Base-by-base conservation (phyloP, 352 stramenopile genomes). In the Globisporangium irregulare region DNA sequence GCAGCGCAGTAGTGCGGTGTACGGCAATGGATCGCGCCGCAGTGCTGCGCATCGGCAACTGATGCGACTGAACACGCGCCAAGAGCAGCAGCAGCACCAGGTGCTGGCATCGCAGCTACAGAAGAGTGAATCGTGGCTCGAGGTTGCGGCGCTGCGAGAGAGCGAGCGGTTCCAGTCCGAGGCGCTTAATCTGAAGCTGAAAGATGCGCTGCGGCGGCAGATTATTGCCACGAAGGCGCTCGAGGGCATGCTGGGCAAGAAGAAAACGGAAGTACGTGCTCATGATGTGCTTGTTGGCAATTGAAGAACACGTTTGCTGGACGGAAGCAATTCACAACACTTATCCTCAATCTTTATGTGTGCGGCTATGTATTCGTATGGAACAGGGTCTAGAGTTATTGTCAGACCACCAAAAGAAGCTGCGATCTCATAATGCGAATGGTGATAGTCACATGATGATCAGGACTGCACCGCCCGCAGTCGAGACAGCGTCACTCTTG, bases 141-240 rank as follows among this genome's bases (percentile, higher is more conserved):
- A 56, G 14, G 22, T 67, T n/a, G 62, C 62, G 25, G 34, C n/a
- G 12, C 14, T 27, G 34, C 62, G 59, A 38, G 51, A 25, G 34
- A 29, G 4, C 24, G 51, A 50, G 36, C 51, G 51, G 12, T 54
- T 61, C 24, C 5, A 20, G 29, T 59, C 62, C 2, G 62, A 67
- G n/a, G 62, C 62, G 41, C 15, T 59, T 1, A 67, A 67, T 51
- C 0, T 29, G 34, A 60, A 43, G 51, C 62, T 67, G 12, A 53
- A 38, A 25, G 62, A 67, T 5, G 24, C 62, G 25, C 14, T 67
- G 1, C 29, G 25, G 18, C 48, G n/a, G 9, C 57, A 62, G n/a
- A 15, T n/a, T 22, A 34, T 48, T 2, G 29, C 48, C n/a, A 62
- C 32, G 27, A 46, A 62, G 29, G n/a, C 57, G 34, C 57, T 62